Evolutionary conservation across 306 rosid genomes (phyloP).

Genomic region (Lagenaria siceraria): DNA sequence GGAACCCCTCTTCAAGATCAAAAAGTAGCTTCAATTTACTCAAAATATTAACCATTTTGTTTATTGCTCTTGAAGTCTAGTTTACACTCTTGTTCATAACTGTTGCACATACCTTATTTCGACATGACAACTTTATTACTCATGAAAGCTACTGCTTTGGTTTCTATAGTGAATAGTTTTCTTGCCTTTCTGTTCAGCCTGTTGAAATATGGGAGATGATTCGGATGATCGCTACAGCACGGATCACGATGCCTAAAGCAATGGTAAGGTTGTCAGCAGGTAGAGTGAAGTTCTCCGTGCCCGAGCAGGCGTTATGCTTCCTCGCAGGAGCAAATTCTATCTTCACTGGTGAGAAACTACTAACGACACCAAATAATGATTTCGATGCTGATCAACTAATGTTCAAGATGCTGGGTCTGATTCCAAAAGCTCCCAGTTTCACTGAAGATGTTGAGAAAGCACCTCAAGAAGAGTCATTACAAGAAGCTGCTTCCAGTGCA

Average conservation of each 20-base stretch:
- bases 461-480: slow-evolving; percentile 16
- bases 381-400: slow-evolving; percentile 76
- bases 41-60: not conserved
- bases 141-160: not conserved
- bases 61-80: not conserved
- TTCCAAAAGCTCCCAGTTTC: slow-evolving; percentile 38
- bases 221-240: slow-evolving; percentile 88
- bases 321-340: slow-evolving; percentile 95
- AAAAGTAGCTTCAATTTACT: slow-evolving; percentile 35
- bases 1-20: slow-evolving; percentile 95
- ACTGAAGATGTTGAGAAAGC: slow-evolving; percentile 6
- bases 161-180: not conserved
- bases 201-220: slow-evolving; percentile 99
- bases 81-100: not conserved
- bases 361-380: slow-evolving; percentile 87
- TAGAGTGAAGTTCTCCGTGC: slow-evolving; percentile 82
- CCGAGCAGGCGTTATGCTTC: slow-evolving; percentile 92
- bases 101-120: not conserved
- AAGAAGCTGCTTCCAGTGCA: slow-evolving; percentile 23
- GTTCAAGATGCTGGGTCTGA: slow-evolving; percentile 41
- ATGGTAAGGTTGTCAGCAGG: slow-evolving; percentile 97
- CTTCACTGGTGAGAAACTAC: slow-evolving; percentile 92
- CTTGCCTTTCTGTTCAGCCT: slow-evolving; percentile 39
- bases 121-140: not conserved
- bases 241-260: slow-evolving; percentile 83